Conservation (phyloP, 2,329 filamentous ascomycete species). For the Verticillium isaacii region DNA sequence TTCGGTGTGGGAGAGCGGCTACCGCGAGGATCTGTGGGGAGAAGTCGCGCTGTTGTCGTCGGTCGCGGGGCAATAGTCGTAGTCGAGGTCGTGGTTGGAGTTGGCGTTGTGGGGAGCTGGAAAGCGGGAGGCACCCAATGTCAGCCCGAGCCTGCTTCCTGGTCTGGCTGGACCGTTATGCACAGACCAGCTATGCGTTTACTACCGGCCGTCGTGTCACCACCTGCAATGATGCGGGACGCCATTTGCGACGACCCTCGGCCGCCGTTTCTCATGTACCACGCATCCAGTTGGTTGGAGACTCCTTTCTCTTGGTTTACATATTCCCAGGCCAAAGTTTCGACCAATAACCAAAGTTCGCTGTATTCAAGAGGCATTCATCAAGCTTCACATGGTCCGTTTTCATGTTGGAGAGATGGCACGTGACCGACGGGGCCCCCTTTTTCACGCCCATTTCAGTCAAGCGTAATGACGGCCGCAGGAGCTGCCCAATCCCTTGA, state of each 20-base stretch:
- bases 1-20: not conserved
- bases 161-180: not conserved
- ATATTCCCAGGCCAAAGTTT: not conserved
- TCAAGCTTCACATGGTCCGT: not conserved
- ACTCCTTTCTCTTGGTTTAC: too few relatives aligned
- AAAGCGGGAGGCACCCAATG: not conserved
- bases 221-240: not conserved
- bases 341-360: not conserved
- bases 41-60: not conserved
- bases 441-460: slow-evolving; percentile 5
- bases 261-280: not conserved
- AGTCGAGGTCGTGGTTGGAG: not conserved
- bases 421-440: slow-evolving; percentile 11
- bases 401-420: not conserved
- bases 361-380: not conserved
- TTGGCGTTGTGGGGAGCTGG: not conserved
- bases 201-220: not conserved
- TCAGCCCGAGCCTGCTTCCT: not conserved
- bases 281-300: not conserved
- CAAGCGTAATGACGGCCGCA: slow-evolving; percentile 7
- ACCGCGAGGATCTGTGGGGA: not conserved
- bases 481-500: slow-evolving; percentile 7
- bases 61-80: not conserved
- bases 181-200: not conserved
- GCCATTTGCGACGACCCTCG: not conserved